Base-by-base conservation (phyloP, 495 filamentous ascomycete genomes). In the Aspergillus bertholletiae region DNA sequence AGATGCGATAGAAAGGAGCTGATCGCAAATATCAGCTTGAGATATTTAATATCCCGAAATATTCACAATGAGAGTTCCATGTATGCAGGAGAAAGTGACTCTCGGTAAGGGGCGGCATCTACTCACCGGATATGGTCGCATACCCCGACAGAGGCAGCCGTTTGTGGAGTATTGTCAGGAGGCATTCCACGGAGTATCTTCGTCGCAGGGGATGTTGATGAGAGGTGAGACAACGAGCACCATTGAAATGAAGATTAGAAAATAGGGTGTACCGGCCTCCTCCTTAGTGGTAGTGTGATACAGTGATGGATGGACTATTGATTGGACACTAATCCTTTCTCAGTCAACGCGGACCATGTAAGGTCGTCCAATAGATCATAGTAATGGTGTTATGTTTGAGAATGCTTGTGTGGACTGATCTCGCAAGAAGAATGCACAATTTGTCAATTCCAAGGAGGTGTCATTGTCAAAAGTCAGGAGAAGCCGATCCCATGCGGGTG, bases 401-500 rank as follows among this genome's bases (percentile, higher is more conserved):
- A 27, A 46, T 28, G 15, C n/a, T 27, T 13, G 23, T 46, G 24
- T 3, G 6, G 8, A 7, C 24, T 11, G 7, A 30, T 17, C 45
- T n/a, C 11, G 1, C 1, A 49, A 28, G 8, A 28, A 28, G 8
- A 32, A 49, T 34, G 46, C 7, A 43, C 7, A 2, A 43, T 43
- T 43, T 43, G 39, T 43, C 39, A 43, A 20, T 15, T 43, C 17
- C 26, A 34, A 39, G 15, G 22, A 39, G 24, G 48, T n/a, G 15
- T 17, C 3, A 20, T 20, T 18, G 15, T 15, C 13, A n/a, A 35
- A 23, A n/a, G 23, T 17, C 21, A 40, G 7, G 53, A 21, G 49
- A 23, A 27, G n/a, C n/a, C n/a, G 39, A 55, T 59, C 46, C 18
- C 51, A 59, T 49, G 59, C 46, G 47, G 53, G 53, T 48, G 32